phyloP scores from a whole-genome alignment of 441 rosid species.

The Rhodomyrtus psidioides region DNA sequence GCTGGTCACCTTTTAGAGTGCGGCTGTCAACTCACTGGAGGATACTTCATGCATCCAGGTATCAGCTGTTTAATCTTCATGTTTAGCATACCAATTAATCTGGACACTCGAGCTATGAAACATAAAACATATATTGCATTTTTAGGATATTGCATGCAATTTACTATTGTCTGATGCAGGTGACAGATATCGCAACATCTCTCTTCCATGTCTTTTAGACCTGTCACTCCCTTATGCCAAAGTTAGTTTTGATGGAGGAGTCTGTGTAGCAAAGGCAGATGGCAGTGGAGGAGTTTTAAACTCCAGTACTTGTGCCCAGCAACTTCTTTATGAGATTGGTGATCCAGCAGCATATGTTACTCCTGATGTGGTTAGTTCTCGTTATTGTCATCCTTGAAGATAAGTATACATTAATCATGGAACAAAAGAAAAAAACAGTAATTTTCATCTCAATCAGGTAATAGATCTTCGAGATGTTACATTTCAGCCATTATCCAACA shows the following conservation, averaged over 20 bases:
- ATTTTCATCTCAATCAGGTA: slow-evolving; percentile 27
- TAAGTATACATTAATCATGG: background rate
- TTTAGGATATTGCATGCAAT: background rate
- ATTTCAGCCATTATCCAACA: slow-evolving; percentile 50
- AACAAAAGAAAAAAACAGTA: background rate
- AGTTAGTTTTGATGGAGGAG: slow-evolving; percentile 51
- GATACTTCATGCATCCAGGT: slow-evolving; percentile 99
- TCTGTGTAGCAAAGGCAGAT: slow-evolving; percentile 57
- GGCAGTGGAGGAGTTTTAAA: slow-evolving; percentile 73
- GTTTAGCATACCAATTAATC: background rate
- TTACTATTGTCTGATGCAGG: slow-evolving; percentile 27
- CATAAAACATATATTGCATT: background rate
- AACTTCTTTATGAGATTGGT: slow-evolving; percentile 85
- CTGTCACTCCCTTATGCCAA: slow-evolving; percentile 86
- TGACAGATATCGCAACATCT: slow-evolving; percentile 57
- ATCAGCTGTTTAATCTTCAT: slow-evolving; percentile 1
- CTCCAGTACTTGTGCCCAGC: slow-evolving; percentile 69
- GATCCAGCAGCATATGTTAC: slow-evolving; percentile 85
- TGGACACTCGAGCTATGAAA: background rate
- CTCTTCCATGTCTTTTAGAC: slow-evolving; percentile 48
- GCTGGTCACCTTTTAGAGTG: slow-evolving; percentile 94
- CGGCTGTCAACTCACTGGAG: slow-evolving; percentile 95
- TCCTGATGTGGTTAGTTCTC: slow-evolving; percentile 76
- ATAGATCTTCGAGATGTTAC: slow-evolving; percentile 66
- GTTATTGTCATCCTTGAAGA: background rate